A percentile compares a stretch with the other conserved stretches of the same genome.
These are phyloP conservation scores for Letharia lupina DNA, from an alignment of 495 filamentous ascomycete genomes.

Conservation along the genomic window DNA sequence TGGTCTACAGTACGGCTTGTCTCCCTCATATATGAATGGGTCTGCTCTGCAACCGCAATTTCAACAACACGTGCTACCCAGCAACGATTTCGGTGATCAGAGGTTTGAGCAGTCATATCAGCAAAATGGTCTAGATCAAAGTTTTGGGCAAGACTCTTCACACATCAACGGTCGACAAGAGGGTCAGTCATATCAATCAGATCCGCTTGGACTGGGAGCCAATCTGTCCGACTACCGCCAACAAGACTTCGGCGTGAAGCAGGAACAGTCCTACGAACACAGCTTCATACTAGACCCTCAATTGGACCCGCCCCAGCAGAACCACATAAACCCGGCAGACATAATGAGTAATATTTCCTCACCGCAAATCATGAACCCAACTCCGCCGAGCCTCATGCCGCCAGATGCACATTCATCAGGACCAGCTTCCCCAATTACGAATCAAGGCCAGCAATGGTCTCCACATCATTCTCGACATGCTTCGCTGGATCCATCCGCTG, in stretches of 20 bases:
- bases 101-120: constrained; percentile 20
- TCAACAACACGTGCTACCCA: constrained; percentile 19
- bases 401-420: constrained; percentile 33
- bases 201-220: constrained; percentile 16
- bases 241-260: constrained; percentile 18
- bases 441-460: constrained; percentile 42
- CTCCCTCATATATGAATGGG: constrained; percentile 22
- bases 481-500: constrained; percentile 73
- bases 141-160: constrained; percentile 17
- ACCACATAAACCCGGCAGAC: constrained; percentile 50
- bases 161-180: constrained; percentile 15
- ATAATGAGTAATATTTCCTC: constrained; percentile 66
- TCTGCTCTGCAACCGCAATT: constrained; percentile 16
- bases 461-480: constrained; percentile 66
- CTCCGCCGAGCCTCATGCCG: constrained; percentile 29
- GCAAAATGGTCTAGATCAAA: constrained; percentile 17
- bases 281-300: constrained; percentile 39
- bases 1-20: constrained; percentile 19
- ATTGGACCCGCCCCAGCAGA: constrained; percentile 33
- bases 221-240: constrained; percentile 20
- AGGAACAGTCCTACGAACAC: constrained; percentile 16
- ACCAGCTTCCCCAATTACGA: constrained; percentile 42
- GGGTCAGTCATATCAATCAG: constrained; percentile 18
- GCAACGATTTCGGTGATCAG: constrained; percentile 20
- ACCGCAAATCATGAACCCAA: constrained; percentile 56